Percentiles rank a stretch among this genome's conserved stretches.
phyloP scores from a whole-genome alignment of 768 basidiomycete species.

The Clitopilus passeckerianus region DNA sequence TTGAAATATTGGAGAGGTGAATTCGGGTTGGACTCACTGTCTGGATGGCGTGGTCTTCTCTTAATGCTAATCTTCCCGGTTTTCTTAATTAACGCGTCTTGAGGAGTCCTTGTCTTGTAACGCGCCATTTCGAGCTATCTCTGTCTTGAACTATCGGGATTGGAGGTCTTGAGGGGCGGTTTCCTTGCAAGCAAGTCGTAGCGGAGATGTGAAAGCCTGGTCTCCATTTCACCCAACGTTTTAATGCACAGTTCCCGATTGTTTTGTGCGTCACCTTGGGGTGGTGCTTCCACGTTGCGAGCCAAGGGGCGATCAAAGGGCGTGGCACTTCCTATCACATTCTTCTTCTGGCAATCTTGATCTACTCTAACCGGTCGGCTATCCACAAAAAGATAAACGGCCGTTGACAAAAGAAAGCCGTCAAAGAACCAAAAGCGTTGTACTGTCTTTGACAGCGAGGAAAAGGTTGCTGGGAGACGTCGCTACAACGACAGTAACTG shows the following conservation, averaged over 20 bases:
- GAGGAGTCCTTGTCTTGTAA: neutral
- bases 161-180: neutral
- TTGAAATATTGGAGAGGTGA: neutral
- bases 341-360: neutral
- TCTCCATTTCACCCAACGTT: neutral
- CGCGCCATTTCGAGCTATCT: neutral
- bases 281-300: neutral
- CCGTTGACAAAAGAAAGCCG: neutral
- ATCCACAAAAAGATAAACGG: neutral
- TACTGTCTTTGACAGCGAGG: neutral
- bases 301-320: neutral
- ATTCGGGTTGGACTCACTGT: neutral
- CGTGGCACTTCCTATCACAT: neutral
- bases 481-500: neutral
- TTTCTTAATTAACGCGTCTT: neutral
- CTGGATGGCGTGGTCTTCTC: neutral
- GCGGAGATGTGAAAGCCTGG: neutral
- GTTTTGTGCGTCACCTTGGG: neutral
- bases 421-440: neutral
- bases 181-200: neutral
- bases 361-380: neutral
- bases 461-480: neutral
- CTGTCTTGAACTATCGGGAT: neutral
- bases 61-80: neutral
- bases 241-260: neutral